These are phyloP conservation scores for Tetrapisispora namnaoensis DNA, from an alignment of 805 yeast species.

Conservation along the genomic window DNA sequence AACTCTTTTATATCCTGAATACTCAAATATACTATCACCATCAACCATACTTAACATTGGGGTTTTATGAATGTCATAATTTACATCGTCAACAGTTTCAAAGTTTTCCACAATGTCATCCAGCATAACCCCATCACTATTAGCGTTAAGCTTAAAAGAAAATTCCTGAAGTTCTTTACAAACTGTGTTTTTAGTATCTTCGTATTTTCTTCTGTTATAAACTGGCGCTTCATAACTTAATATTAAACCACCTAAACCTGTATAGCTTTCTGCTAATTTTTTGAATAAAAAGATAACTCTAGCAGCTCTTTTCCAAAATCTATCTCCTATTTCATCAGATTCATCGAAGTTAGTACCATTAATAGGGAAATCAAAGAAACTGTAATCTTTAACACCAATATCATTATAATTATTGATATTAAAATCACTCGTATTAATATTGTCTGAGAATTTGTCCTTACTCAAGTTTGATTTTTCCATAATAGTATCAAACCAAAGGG, in stretches of 20 bases:
- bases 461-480: conserved; percentile 33
- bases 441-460: conserved; percentile 32
- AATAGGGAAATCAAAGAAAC: conserved; percentile 52
- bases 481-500: conserved; percentile 65
- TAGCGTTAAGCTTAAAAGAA: conserved; percentile 1
- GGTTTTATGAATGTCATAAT: conserved; percentile 12
- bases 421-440: conserved; percentile 47
- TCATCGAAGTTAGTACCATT: conserved; percentile 46
- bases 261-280: conserved; percentile 19
- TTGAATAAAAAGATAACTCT: conserved; percentile 25
- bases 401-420: conserved; percentile 33
- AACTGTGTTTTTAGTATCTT: background rate
- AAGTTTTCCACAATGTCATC: conserved; percentile 5
- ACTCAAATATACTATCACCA: conserved; percentile 25
- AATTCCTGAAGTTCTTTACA: background rate
- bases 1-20: conserved; percentile 25
- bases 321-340: conserved; percentile 27
- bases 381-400: conserved; percentile 49
- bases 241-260: conserved; percentile 10
- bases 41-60: conserved; percentile 21
- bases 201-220: conserved; percentile 6
- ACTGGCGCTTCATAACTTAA: conserved; percentile 11
- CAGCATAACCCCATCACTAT: background rate
- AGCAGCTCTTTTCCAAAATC: conserved; percentile 28
- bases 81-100: conserved; percentile 17